A percentile compares a stretch with the other conserved stretches of the same genome.
phyloP scores from a whole-genome alignment of 129 eudicot genomes.

The Calendula officinalis region DNA sequence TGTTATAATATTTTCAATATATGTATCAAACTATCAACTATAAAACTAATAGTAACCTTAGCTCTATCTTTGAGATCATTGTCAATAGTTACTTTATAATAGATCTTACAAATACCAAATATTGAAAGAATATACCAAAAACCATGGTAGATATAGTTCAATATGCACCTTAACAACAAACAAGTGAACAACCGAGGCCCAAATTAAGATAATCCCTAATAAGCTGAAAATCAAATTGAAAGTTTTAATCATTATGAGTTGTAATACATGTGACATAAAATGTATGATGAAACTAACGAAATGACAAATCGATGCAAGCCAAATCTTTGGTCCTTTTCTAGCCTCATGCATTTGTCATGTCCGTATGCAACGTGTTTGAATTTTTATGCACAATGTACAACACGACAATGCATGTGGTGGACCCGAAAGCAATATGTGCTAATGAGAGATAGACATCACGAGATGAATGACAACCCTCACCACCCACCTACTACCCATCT shows the following conservation, averaged over 20 bases:
- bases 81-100: too few species aligned
- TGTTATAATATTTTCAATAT: too few species aligned
- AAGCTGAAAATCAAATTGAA: too few species aligned
- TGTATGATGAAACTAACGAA: background rate
- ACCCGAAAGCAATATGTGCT: conserved; percentile 22
- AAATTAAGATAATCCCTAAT: too few species aligned
- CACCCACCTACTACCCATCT: conserved; percentile 21
- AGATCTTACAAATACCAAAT: too few species aligned
- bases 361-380: conserved; percentile 1
- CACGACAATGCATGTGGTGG: conserved; percentile 14
- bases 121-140: too few species aligned
- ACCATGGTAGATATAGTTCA: too few species aligned
- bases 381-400: conserved; percentile 8
- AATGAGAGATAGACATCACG: conserved; percentile 22
- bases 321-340: conserved; percentile 11
- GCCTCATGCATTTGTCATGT: conserved; percentile 17
- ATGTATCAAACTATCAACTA: too few species aligned
- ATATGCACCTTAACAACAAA: too few species aligned
- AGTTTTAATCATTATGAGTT: too few species aligned
- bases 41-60: too few species aligned
- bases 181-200: background rate
- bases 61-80: too few species aligned
- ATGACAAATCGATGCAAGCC: conserved; percentile 12
- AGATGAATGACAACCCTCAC: conserved; percentile 36
- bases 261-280: conserved; percentile 11